Base-by-base conservation (phyloP, 805 yeast genomes). In the Wickerhamomyces chambardii region DNA sequence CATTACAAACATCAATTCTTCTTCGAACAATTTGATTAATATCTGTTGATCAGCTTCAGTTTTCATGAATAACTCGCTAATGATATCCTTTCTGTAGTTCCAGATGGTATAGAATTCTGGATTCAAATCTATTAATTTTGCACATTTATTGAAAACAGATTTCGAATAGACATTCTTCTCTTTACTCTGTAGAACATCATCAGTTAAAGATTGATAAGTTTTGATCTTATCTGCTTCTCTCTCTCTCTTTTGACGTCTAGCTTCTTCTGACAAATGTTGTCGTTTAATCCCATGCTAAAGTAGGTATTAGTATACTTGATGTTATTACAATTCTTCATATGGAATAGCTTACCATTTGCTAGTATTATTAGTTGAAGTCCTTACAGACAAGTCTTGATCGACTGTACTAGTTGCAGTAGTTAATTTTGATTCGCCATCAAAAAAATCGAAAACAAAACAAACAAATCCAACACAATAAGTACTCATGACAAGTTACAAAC, bases 51-150 rank as follows among this genome's bases (percentile, higher is more conserved):
- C 4, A 4, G 50, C 28, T 2, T 54, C 51, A 0, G 42, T 29
- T 24, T 28, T 37, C 31, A 28, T 28, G 26, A 36, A 42, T 28
- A 40, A 33, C 12, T 46, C 35, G 4, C 35, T 12, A 15, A 87
- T 58, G 3, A 82, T 75, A 43, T 84, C 92, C 36, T 96, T 69
- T 37, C 97, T 70, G 51, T 68, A 83, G 52, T 92, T 92, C 97
- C 97, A 92, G 1, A 75, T 66, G 0, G 96, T 78, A 55, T 89
- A 89, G 43, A 81, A 72, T 51, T 92, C 97, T 0, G 97, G 96
- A 48, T 89, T 87, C 34, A 72, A 49, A 8, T 64, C 57, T 16
- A 92, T 62, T 12, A 89, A 45, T 15, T 61, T 58, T 0, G 82
- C 68, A 0, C 94, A 81, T 17, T 64, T 51, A 2, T 65, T 61